Evolutionary conservation across 495 filamentous ascomycete species (phyloP).

Genomic region (Penicillium ochrochloron): DNA sequence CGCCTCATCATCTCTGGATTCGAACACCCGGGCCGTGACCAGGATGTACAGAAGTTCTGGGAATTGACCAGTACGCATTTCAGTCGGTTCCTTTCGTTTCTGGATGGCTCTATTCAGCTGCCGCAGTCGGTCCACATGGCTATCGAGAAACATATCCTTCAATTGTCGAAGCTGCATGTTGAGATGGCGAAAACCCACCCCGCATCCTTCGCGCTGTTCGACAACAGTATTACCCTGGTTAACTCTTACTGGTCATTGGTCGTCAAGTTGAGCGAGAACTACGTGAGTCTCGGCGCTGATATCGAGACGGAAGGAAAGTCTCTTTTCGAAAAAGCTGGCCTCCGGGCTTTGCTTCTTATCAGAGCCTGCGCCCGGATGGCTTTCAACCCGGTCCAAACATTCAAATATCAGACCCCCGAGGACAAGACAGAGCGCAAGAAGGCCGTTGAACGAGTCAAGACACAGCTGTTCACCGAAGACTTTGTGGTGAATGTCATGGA

Average conservation of each 20-base stretch:
- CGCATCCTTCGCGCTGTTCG: slow-evolving; percentile 78
- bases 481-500: slow-evolving; percentile 81
- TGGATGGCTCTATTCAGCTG: slow-evolving; percentile 32
- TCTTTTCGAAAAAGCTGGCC: slow-evolving; percentile 72
- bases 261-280: slow-evolving; percentile 72
- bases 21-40: slow-evolving; percentile 77
- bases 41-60: slow-evolving; percentile 80
- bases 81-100: slow-evolving; percentile 61
- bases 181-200: slow-evolving; percentile 78
- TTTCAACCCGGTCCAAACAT: slow-evolving; percentile 76
- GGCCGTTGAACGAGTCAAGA: slow-evolving; percentile 67
- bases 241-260: slow-evolving; percentile 84
- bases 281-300: slow-evolving; percentile 57
- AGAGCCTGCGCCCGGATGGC: slow-evolving; percentile 82
- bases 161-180: slow-evolving; percentile 89
- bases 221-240: slow-evolving; percentile 74
- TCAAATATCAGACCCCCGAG: slow-evolving; percentile 75
- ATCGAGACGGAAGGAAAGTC: slow-evolving; percentile 56
- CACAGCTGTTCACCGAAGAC: slow-evolving; percentile 71
- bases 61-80: slow-evolving; percentile 70
- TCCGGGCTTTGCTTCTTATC: slow-evolving; percentile 83
- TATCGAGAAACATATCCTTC: slow-evolving; percentile 83
- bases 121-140: slow-evolving; percentile 46
- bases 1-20: slow-evolving; percentile 82
- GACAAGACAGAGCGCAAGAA: slow-evolving; percentile 70